phyloP scores from a whole-genome alignment of 345 rosid species.

The Laguncularia racemosa region DNA sequence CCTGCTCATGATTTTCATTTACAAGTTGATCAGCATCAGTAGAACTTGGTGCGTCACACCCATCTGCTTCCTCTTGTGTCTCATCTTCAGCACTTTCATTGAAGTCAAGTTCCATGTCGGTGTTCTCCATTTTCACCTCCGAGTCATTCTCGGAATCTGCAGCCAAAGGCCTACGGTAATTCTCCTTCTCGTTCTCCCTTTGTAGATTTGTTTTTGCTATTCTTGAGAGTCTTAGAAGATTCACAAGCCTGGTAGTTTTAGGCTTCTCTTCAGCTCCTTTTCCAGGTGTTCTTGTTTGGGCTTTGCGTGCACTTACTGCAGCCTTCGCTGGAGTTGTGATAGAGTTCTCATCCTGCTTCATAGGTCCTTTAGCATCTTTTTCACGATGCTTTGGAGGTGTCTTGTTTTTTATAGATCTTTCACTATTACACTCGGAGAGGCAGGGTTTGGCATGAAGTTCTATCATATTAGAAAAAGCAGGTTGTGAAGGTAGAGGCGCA shows the following conservation, averaged over 20 bases:
- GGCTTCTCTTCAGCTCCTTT: conserved; percentile 61
- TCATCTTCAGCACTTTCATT: conserved; percentile 80
- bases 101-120: conserved; percentile 98
- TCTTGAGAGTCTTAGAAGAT: conserved; percentile 88
- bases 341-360: conserved; percentile 59
- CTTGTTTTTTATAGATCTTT: conserved; percentile 48
- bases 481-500: conserved; percentile 73
- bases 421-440: conserved; percentile 71
- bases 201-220: conserved; percentile 85
- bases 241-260: conserved; percentile 52
- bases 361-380: conserved; percentile 58
- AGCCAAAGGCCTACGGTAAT: conserved; percentile 80
- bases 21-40: conserved; percentile 25
- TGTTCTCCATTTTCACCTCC: conserved; percentile 88
- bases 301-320: conserved; percentile 46
- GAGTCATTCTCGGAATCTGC: conserved; percentile 65
- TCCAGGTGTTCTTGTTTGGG: conserved; percentile 46
- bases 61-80: conserved; percentile 65
- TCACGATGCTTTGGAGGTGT: conserved; percentile 70
- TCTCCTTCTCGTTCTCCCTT: conserved; percentile 96
- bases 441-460: conserved; percentile 62
- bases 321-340: conserved; percentile 53
- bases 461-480: conserved; percentile 77
- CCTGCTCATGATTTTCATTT: conserved; percentile 27
- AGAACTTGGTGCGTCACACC: conserved; percentile 36